phyloP scores from a whole-genome alignment of 805 yeast genomes.

The Candida berthetii region DNA sequence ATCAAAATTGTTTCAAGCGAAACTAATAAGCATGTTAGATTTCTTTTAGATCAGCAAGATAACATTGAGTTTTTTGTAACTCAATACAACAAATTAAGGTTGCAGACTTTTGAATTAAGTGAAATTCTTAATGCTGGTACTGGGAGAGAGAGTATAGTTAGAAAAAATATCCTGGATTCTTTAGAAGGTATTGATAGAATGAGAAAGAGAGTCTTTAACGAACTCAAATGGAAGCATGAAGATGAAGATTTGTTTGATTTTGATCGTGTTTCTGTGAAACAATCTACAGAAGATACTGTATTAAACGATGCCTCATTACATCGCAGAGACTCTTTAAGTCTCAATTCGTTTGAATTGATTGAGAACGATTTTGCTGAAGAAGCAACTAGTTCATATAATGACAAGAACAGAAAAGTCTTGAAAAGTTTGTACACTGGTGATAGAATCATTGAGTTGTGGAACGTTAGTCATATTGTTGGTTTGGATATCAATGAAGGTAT shows the following conservation, averaged over 20 bases:
- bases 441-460: conserved; percentile 64
- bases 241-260: conserved; percentile 36
- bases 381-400: conserved; percentile 36
- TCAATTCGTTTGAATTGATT: conserved; percentile 36
- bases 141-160: conserved; percentile 12
- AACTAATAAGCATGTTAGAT: conserved; percentile 41
- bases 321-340: conserved; percentile 15
- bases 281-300: conserved; percentile 6
- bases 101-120: conserved; percentile 33
- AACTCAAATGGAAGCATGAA: conserved; percentile 39
- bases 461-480: conserved; percentile 70
- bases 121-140: conserved; percentile 6
- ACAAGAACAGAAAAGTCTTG: conserved; percentile 68
- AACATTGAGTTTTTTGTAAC: conserved; percentile 42
- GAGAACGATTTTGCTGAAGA: conserved; percentile 33
- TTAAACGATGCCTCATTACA: neutral
- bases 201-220: conserved; percentile 54
- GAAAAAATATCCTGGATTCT: conserved; percentile 49
- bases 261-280: conserved; percentile 14
- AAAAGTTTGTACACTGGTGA: conserved; percentile 68
- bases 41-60: conserved; percentile 61
- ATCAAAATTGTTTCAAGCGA: conserved; percentile 30
- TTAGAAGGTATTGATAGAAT: conserved; percentile 67
- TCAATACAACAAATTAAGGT: conserved; percentile 40
- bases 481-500: conserved; percentile 73